Evolutionary conservation across 2,329 filamentous ascomycete species (phyloP).

Genomic region (Aspergillus flavus): DNA sequence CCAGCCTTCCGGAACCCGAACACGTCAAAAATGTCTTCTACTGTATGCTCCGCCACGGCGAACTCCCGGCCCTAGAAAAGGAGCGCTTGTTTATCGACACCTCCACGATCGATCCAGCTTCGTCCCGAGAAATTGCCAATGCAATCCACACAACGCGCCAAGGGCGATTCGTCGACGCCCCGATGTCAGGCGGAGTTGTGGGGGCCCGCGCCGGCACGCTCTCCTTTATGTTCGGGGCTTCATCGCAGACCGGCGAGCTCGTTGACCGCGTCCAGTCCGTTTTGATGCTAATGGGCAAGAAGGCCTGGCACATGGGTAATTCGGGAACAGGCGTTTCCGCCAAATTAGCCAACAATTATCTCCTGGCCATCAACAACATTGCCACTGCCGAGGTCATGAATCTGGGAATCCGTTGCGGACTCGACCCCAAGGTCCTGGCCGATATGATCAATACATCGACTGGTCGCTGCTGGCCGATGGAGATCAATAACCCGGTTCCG

Average conservation of each 20-base stretch:
- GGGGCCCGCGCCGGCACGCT: slow-evolving; percentile 84
- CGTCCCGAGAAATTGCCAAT: slow-evolving; percentile 76
- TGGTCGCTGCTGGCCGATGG: slow-evolving; percentile 93
- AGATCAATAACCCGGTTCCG: slow-evolving; percentile 91
- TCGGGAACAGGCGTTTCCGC: slow-evolving; percentile 86
- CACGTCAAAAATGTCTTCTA: slow-evolving; percentile 85
- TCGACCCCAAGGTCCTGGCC: slow-evolving; percentile 69
- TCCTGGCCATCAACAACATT: slow-evolving; percentile 90
- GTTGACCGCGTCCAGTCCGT: slow-evolving; percentile 68
- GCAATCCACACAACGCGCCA: slow-evolving; percentile 67
- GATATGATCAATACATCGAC: slow-evolving; percentile 91
- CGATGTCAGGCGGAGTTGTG: slow-evolving; percentile 95
- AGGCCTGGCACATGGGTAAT: slow-evolving; percentile 80
- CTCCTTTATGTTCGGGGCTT: slow-evolving; percentile 91
- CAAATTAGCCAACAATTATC: slow-evolving; percentile 97
- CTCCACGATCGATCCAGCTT: slow-evolving; percentile 91
- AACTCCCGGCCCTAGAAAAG: slow-evolving; percentile 54
- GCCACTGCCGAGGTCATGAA: slow-evolving; percentile 69
- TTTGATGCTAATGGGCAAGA: slow-evolving; percentile 80
- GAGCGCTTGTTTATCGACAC: slow-evolving; percentile 89
- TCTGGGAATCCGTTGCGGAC: slow-evolving; percentile 64
- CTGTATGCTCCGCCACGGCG: slow-evolving; percentile 66
- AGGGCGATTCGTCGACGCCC: slow-evolving; percentile 86
- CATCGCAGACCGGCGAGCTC: slow-evolving; percentile 49
- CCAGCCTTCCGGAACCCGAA: slow-evolving; percentile 83